Evolutionary conservation across 1,284 basidiomycete genomes (phyloP), one percentile per base, ranked within the genome.

Genomic region (Boletus albobrunnescens): DNA sequence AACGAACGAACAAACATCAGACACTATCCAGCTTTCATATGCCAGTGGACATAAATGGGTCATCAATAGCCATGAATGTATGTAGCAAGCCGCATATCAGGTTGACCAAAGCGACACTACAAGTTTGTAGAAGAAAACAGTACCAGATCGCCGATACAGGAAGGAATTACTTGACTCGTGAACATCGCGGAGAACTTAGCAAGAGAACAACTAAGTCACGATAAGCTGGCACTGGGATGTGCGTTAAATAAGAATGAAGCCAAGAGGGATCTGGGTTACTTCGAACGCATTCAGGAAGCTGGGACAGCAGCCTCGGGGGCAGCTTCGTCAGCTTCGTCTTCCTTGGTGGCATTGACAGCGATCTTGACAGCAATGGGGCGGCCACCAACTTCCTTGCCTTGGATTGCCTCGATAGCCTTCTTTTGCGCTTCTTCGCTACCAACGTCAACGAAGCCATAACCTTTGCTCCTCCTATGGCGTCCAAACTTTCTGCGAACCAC

Each of bases 361-460:
- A 94, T 74, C 75, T 93, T 94, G 73, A 94, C 89, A 48, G 86
- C 88, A 63, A 94, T 84, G 56, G 77, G 67, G 57, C 91, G 76
- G 47, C 88, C 89, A 40, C 79, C 83, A 50, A 94, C 71, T 51
- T 92, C 83, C 69, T 90, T 89, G 67, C 87, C 90, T 60, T 92
- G 77, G 56, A 91, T 77, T 56, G 81, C 79, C 46, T 76, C 78
- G 55, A 95, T 87, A 35, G 91, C 92, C 73, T 91, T 90, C 66
- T 83, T 69, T 74, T 94, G 92, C 69, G 91, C 81, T 56, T 80
- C 83, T 65, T 91, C 85, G 58, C 76, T 75, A 53, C 87, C 89
- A 52, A 94, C 87, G 58, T 94, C 91, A 60, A 95, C 92, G 64
- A 95, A 95, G 49, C 91, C 94, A 67, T 93, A 96, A 51, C 93